phyloP scores from a whole-genome alignment of 1,284 basidiomycete species.

The Sparassis latifolia region DNA sequence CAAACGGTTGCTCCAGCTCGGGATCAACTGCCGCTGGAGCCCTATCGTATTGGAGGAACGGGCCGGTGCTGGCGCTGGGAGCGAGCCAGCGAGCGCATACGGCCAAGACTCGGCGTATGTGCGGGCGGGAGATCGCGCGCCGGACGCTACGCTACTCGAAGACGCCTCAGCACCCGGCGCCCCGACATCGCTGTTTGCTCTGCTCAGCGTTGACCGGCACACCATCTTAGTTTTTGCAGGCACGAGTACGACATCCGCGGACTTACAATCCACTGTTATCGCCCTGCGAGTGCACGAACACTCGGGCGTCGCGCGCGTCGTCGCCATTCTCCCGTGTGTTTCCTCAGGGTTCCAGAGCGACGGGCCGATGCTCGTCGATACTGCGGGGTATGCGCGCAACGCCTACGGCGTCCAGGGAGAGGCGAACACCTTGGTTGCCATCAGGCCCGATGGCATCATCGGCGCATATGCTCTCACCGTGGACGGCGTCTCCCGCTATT shows the following conservation, averaged over 20 bases:
- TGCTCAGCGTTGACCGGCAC: constrained; percentile 4
- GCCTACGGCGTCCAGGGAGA: constrained; percentile 13
- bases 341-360: constrained; percentile 10
- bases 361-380: constrained; percentile 9
- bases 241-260: not conserved
- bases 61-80: constrained; percentile 5
- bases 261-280: constrained; percentile 2
- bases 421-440: constrained; percentile 15
- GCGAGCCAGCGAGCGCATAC: constrained; percentile 16
- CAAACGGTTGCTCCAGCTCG: constrained; percentile 24
- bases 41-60: constrained; percentile 29
- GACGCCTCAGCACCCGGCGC: constrained; percentile 12
- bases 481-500: constrained; percentile 25
- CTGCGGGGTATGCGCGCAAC: constrained; percentile 15
- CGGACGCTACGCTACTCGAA: constrained; percentile 25
- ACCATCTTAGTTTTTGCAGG: not conserved
- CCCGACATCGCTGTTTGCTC: constrained; percentile 16
- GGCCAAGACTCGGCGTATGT: constrained; percentile 7
- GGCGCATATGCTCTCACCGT: constrained; percentile 27
- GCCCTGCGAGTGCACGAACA: not conserved
- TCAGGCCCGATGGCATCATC: constrained; percentile 33
- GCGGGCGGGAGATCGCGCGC: constrained; percentile 41
- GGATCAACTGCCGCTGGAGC: constrained; percentile 42
- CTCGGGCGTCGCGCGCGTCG: no score
- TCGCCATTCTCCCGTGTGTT: constrained; percentile 4